These are phyloP conservation scores for Amesomyces nigricolor DNA, from an alignment of 2,329 filamentous ascomycete species.

Conservation along the genomic window DNA sequence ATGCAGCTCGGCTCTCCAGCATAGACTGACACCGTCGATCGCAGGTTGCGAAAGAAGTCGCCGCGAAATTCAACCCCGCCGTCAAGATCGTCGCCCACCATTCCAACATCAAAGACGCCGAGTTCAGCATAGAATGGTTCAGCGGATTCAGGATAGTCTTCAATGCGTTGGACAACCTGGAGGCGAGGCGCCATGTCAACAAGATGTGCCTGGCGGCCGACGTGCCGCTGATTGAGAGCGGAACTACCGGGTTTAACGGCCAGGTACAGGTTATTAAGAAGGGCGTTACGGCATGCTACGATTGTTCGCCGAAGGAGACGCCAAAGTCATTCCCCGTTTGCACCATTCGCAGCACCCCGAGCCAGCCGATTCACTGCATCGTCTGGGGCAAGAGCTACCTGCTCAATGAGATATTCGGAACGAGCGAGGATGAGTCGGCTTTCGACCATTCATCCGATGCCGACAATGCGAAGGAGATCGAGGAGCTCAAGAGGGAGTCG, in stretches of 20 bases:
- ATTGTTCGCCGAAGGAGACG: conserved; percentile 82
- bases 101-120: conserved; percentile 85
- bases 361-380: conserved; percentile 96
- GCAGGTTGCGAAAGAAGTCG: conserved; percentile 87
- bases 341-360: conserved; percentile 93
- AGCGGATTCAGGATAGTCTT: conserved; percentile 78
- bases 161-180: conserved; percentile 94
- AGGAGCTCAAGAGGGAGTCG: conserved; percentile 77
- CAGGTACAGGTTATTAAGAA: conserved; percentile 97
- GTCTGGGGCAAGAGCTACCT: conserved; percentile 98
- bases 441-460: conserved; percentile 75
- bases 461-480: conserved; percentile 82
- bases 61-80: conserved; percentile 81
- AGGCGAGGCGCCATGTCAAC: conserved; percentile 91
- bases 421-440: conserved; percentile 77
- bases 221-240: conserved; percentile 89
- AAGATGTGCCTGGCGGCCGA: conserved; percentile 92
- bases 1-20: conserved; percentile 14
- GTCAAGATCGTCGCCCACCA: conserved; percentile 84
- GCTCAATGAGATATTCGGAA: conserved; percentile 88
- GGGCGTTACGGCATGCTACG: conserved; percentile 89
- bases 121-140: conserved; percentile 89
- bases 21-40: conserved; percentile 10
- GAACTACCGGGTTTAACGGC: conserved; percentile 95
- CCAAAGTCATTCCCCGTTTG: conserved; percentile 94